phyloP scores from a whole-genome alignment of 352 stramenopile genomes.

The Peronospora destructor region DNA sequence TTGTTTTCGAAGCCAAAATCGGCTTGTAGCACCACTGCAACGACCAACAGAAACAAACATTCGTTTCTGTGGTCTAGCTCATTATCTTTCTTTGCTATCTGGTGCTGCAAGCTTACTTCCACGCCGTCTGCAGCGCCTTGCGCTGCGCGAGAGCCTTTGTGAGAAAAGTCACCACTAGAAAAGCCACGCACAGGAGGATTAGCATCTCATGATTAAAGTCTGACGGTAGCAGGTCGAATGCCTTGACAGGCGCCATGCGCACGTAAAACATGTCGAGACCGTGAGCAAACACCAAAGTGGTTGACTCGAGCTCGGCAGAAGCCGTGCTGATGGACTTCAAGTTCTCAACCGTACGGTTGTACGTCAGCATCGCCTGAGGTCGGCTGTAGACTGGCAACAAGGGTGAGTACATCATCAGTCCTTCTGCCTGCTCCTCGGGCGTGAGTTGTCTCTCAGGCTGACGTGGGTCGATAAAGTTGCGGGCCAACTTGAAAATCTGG shows the following conservation, averaged over 20 bases:
- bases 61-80: slow-evolving; percentile 6
- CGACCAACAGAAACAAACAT: slow-evolving; percentile 15
- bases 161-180: slow-evolving; percentile 73
- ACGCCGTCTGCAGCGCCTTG: slow-evolving; percentile 75
- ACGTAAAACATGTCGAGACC: slow-evolving; percentile 93
- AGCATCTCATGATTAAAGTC: slow-evolving; percentile 94
- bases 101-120: slow-evolving; percentile 46
- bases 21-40: slow-evolving; percentile 3
- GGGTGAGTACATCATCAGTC: slow-evolving; percentile 83
- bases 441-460: slow-evolving; percentile 89
- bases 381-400: slow-evolving; percentile 86
- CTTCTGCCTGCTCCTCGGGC: slow-evolving; percentile 72
- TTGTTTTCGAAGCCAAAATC: no score
- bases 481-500: slow-evolving; percentile 90
- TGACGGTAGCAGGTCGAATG: slow-evolving; percentile 93
- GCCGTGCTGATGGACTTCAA: slow-evolving; percentile 58
- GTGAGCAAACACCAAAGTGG: slow-evolving; percentile 89
- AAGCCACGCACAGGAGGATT: slow-evolving; percentile 83
- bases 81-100: slow-evolving; percentile 12
- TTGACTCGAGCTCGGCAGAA: slow-evolving; percentile 90
- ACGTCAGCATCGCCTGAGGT: slow-evolving; percentile 83
- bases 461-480: slow-evolving; percentile 90
- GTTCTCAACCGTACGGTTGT: slow-evolving; percentile 87
- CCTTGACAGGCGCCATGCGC: slow-evolving; percentile 88
- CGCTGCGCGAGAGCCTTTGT: slow-evolving; percentile 56